These are phyloP conservation scores for Ramalina intermedia DNA, from an alignment of 495 filamentous ascomycete genomes.

Conservation along the genomic window DNA sequence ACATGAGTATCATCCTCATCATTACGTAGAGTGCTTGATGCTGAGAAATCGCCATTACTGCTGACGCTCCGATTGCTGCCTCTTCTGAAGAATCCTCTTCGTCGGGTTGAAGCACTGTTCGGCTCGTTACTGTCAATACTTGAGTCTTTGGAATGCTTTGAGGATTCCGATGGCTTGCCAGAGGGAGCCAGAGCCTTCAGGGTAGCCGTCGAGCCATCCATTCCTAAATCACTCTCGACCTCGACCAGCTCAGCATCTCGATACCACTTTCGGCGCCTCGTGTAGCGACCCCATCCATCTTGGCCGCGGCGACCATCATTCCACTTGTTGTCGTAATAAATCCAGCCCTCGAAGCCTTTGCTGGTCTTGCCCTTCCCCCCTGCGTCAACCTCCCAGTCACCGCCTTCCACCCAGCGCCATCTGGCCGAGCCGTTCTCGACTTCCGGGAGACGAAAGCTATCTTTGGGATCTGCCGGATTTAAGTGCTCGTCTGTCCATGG, in stretches of 20 bases:
- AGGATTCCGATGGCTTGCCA: conserved; percentile 6
- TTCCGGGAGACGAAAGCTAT: conserved; percentile 74
- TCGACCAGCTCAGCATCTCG: conserved; percentile 93
- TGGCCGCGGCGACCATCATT: conserved; percentile 74
- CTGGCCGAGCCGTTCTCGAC: conserved; percentile 65
- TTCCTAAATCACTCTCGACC: conserved; percentile 29
- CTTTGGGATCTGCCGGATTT: conserved; percentile 60
- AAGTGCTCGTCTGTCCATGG: conserved; percentile 96
- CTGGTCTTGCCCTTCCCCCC: conserved; percentile 37
- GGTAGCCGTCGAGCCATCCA: conserved; percentile 25
- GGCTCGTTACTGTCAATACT: conserved; percentile 16
- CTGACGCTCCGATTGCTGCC: conserved; percentile 15
- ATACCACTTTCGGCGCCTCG: conserved; percentile 86
- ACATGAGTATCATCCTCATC: conserved; percentile 32
- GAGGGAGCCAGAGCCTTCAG: conserved; percentile 15
- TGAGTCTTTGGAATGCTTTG: conserved; percentile 19
- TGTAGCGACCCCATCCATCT: conserved; percentile 93
- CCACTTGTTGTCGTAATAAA: conserved; percentile 99
- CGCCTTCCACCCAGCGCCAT: conserved; percentile 80
- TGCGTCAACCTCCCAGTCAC: conserved; percentile 81
- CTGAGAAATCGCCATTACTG: conserved; percentile 28
- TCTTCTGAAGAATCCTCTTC: conserved; percentile 19
- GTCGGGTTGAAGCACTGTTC: conserved; percentile 22
- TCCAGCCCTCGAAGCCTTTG: conserved; percentile 64
- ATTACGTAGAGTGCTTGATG: conserved; percentile 27